Base-by-base conservation (phyloP, 257 asterid genomes). In the Solanum etuberosum region DNA sequence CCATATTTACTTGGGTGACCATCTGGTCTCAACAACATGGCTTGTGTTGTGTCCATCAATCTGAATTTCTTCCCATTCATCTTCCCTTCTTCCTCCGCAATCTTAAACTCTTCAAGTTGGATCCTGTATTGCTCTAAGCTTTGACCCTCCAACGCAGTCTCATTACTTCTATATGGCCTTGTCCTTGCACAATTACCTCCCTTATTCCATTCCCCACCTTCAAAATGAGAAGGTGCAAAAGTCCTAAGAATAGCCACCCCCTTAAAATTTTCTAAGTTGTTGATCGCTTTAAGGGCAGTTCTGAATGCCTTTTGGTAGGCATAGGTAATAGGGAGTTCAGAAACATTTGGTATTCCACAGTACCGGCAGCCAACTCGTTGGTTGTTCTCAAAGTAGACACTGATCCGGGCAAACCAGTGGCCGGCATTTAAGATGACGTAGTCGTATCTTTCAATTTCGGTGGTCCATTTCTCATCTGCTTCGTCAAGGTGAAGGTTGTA, bases 1-100 rank as follows among this genome's bases (percentile, higher is more conserved):
- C 91, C 91, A 46, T 87, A 91, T 86, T 70, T 88, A 63, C 91
- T 86, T 2, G 93, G 93, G 70, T 91, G 93, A 18, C 93, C 93
- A 67, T 91, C 93, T 43, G 93, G 92, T 73, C 93, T 88, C 86
- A 91, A 46, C 23, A 88, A 31, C 92, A 90, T 90, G 2, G 91
- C 90, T 85, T 80, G 89, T 1, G 93, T 91, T 16, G 87, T 87
- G 32, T 91, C 93, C 43, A 91, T 84, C 84, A 90, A 72, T 84
- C 92, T 78, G 63, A 82, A 90, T 27, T 87, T 86, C 86, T 71
- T 27, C 23, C 91, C 91, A 29, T 77, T 57, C 29, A 32, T 86
- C 73, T 84, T 88, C 83, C 92, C 92, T 81, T 90, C 90, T 21
- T 34, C 37, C 81, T 90, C 86, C 12, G 92, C 92, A 71, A 9